phyloP scores from a whole-genome alignment of 1,284 basidiomycete species.

The Sanghuangporus sanghuang region DNA sequence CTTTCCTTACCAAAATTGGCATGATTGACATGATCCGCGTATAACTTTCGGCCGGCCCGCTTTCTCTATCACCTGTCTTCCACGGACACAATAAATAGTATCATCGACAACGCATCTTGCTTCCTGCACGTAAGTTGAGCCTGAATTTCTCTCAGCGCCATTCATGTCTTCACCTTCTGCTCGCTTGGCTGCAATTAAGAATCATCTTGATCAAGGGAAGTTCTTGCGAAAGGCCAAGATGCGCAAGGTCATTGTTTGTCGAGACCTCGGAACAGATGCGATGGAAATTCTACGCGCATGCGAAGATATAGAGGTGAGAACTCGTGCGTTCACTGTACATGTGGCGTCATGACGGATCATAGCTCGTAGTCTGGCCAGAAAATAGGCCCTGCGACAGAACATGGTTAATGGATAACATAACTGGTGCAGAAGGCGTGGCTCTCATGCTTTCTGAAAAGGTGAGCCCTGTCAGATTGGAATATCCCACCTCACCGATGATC shows the following conservation, averaged over 20 bases:
- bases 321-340: not conserved
- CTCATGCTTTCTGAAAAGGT: constrained; percentile 73
- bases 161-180: not conserved
- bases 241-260: constrained; percentile 60
- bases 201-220: not conserved
- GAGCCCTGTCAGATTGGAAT: constrained; percentile 8
- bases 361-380: constrained; percentile 71
- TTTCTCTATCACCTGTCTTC: not conserved
- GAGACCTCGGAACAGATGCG: constrained; percentile 65
- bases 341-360: not conserved
- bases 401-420: constrained; percentile 78
- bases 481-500: not conserved
- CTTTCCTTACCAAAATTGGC: not conserved
- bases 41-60: not conserved
- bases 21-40: not conserved
- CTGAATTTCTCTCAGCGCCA: not conserved
- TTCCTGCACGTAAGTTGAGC: not conserved
- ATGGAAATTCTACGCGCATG: constrained; percentile 55
- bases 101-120: not conserved
- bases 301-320: constrained; percentile 51
- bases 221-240: not conserved
- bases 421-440: constrained; percentile 60
- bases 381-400: constrained; percentile 57
- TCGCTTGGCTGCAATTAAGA: not conserved
- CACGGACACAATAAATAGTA: not conserved